Percentiles rank a stretch among this genome's conserved stretches.
These are phyloP conservation scores for Diaporthe caulivora DNA, from an alignment of 2,329 filamentous ascomycete genomes.

Conservation along the genomic window DNA sequence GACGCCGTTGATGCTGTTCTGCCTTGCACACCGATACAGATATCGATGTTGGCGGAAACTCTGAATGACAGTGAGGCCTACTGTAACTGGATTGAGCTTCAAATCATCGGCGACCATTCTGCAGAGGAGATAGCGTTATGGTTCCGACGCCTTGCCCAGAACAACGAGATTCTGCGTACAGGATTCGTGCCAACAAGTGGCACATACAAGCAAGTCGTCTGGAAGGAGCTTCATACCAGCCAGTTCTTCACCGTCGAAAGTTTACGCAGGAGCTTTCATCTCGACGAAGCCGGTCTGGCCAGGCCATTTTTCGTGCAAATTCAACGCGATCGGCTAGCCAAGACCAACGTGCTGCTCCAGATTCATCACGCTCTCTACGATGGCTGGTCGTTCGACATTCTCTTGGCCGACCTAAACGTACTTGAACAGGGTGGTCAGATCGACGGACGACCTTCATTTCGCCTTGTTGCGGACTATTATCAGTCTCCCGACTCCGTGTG, in stretches of 20 bases:
- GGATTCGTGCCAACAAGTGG: constrained; percentile 74
- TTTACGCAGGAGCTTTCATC: constrained; percentile 53
- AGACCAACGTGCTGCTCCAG: constrained; percentile 57
- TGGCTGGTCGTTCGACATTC: constrained; percentile 89
- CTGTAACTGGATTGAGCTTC: constrained; percentile 81
- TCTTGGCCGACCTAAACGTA: constrained; percentile 74
- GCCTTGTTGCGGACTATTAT: constrained; percentile 67
- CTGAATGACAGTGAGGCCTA: constrained; percentile 71
- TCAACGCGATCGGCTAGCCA: not conserved
- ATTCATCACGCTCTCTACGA: constrained; percentile 91
- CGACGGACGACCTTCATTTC: constrained; percentile 68
- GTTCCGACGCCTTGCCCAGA: constrained; percentile 61
- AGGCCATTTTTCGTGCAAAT: constrained; percentile 75
- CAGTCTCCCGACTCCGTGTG: constrained; percentile 43
- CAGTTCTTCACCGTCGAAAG: constrained; percentile 58
- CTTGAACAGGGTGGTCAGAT: constrained; percentile 54
- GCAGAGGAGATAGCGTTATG: constrained; percentile 58
- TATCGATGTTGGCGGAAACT: constrained; percentile 85
- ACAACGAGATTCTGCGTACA: constrained; percentile 78
- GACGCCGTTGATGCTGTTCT: constrained; percentile 60
- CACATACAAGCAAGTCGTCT: constrained; percentile 73
- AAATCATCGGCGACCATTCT: constrained; percentile 48
- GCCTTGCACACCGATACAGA: constrained; percentile 80
- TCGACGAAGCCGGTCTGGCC: constrained; percentile 58
- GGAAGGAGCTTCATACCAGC: constrained; percentile 60